Evolutionary conservation across 1,284 basidiomycete species (phyloP), one percentile per base, ranked within the genome.

Genomic region (Rhodotorula glutinis): DNA sequence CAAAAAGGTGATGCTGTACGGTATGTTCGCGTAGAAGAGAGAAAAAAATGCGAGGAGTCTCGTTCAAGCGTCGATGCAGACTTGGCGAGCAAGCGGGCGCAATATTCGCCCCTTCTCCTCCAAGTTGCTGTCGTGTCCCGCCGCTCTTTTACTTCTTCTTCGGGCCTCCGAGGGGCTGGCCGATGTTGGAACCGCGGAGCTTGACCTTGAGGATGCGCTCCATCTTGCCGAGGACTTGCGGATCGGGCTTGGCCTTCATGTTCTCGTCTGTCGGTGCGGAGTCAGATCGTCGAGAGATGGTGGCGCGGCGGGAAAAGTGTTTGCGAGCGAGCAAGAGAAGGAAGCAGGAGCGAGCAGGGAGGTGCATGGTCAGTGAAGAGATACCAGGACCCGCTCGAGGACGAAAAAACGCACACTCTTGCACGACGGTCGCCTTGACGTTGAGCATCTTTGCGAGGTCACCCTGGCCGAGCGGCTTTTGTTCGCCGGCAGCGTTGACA

Each of bases 361-460:
- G 8, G 7, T 10, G 33, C 21, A 27, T 19, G 30, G 23, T 23
- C 41, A 47, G 16, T 0, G 51, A 29, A 21, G 23, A 13, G 46
- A 27, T 46, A 16, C 14, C 43, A 16, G 43, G 8, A 19, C 43
- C n/a, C n/a, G n/a, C n/a, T n/a, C n/a, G n/a, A n/a, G n/a, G n/a
- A n/a, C n/a, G n/a, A n/a, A n/a, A n/a, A n/a, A n/a, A 67, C 72
- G 96, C 92, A 79, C 96, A 94, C 74, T 97, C 94, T 78, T 90
- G 88, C 41, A 94, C 82, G 54, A 94, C 83, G 53, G 89, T 88
- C 44, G 87, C 88, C 79, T 92, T 92, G 82, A 93, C 90, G 79
- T 94, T 95, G 77, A 92, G 86, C 82, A 89, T 90, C 79, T 90
- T 89, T 10, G 92, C 96, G 33, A 98, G 82, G 68, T 98, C 95